Base-by-base conservation (phyloP, 257 asterid species). In the Henckelia pumila region DNA sequence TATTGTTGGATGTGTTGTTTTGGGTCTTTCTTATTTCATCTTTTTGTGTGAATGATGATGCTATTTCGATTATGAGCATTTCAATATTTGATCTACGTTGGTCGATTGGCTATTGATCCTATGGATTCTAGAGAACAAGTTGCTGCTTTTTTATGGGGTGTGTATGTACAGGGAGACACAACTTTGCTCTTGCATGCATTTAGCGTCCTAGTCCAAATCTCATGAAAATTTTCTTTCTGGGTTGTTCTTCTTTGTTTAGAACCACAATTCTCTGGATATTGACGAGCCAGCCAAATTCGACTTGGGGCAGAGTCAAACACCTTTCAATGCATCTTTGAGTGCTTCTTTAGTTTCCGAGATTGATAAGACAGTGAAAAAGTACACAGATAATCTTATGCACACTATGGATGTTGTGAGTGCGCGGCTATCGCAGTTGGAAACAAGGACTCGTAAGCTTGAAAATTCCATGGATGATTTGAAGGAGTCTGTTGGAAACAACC, bases 371-470 rank as follows among this genome's bases (percentile, higher is more conserved):
- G 75, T 94, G 95, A 89, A 87, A 78, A 91, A 85, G 77, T 79
- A 94, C 78, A 82, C 83, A 75, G 96, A 94, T 74, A 84, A 72
- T 78, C 77, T 94, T 75, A 68, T 86, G 64, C 91, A 88, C 77
- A 89, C 86, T 19, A 65, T 94, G 59, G 99, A 91, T 58, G 82
- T 84, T 59, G 78, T 91, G 70, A 85, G 88, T 83, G 96, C 95
- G n/a, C 80, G 95, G 29, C 61, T 94, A 69, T 80, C 97, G 1
- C 97, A 94, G 79, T 76, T 94, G 84, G 99, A 91, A 71, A 84
- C 88, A 40, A 88, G 90, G 73, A 78, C 86, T 68, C 85, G 88
- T 64, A 87, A 77, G 71, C 78, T 94, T 72, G 98, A 91, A 70
- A 79, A 76, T 66, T 83, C 96, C 71, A 76, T 91, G 71, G 99